phyloP scores from a whole-genome alignment of 169 alveolate species.

The Prorocentrum cordatum region DNA sequence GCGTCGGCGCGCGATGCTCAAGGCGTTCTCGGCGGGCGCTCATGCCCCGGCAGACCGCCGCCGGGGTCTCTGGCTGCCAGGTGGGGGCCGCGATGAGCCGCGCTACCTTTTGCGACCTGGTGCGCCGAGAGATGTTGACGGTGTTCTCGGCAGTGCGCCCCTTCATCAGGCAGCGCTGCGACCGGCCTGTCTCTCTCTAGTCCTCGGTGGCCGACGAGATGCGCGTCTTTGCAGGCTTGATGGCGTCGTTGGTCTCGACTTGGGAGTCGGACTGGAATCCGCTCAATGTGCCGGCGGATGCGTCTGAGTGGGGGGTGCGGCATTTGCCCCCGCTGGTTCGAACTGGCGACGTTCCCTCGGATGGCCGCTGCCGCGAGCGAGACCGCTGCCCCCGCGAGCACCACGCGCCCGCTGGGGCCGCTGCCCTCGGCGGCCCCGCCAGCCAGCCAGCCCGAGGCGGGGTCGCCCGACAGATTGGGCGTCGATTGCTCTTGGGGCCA shows the following conservation, averaged over 20 bases:
- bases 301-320: background rate
- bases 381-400: too few relatives aligned
- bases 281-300: background rate
- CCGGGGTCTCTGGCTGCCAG: background rate
- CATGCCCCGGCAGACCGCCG: too few relatives aligned
- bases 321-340: too few relatives aligned
- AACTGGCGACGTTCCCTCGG: background rate
- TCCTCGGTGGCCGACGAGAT: background rate
- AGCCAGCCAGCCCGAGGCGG: too few relatives aligned
- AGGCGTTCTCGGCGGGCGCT: too few relatives aligned
- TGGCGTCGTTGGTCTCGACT: background rate
- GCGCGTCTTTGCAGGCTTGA: background rate
- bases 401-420: too few relatives aligned
- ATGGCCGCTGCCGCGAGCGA: background rate
- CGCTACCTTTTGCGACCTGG: background rate
- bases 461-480: too few relatives aligned
- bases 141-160: background rate
- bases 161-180: background rate
- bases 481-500: too few relatives aligned
- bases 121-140: background rate
- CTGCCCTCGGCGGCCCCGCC: too few relatives aligned
- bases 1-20: too few relatives aligned
- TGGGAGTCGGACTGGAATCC: conserved; percentile 11
- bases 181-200: background rate
- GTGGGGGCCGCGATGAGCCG: background rate